Conservation (phyloP, 192 early-diverging fungal genomes). For the Backusella australiensis region DNA sequence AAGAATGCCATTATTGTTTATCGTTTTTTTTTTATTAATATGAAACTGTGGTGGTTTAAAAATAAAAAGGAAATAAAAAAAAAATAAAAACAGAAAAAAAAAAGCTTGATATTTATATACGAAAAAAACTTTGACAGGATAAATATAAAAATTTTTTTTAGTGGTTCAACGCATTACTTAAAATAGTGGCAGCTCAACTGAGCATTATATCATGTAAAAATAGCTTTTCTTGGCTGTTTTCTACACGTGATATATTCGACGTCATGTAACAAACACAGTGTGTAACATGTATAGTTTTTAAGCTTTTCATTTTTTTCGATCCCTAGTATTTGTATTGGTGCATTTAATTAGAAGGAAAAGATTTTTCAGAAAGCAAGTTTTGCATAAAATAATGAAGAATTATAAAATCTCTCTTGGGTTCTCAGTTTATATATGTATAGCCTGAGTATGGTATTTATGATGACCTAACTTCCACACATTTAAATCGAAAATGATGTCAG, state of each 20-base stretch:
- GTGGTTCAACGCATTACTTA: background rate
- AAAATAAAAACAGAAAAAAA: background rate
- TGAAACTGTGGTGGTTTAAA: background rate
- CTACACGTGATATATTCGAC: background rate
- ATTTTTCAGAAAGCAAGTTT: background rate
- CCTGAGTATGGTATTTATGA: background rate
- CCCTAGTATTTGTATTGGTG: background rate
- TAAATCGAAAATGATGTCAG: conserved; percentile 3
- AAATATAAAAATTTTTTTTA: background rate
- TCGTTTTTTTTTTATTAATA: background rate
- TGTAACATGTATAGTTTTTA: background rate
- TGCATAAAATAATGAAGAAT: background rate
- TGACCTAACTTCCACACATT: background rate
- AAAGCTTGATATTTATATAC: background rate
- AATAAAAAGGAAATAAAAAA: background rate
- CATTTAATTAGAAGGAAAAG: background rate
- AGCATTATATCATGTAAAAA: conserved; percentile 4
- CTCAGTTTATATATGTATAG: background rate
- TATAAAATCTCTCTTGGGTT: background rate
- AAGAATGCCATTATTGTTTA: conserved; percentile 26
- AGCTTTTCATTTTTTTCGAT: background rate
- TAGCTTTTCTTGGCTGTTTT: conserved; percentile 6
- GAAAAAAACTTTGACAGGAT: background rate
- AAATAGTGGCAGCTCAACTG: background rate
- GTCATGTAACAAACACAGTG: background rate